Percentiles rank a stretch among this genome's conserved stretches.
These are phyloP conservation scores for Raffaelea deltoideospora DNA, from an alignment of 2,329 filamentous ascomycete species.

Conservation along the genomic window DNA sequence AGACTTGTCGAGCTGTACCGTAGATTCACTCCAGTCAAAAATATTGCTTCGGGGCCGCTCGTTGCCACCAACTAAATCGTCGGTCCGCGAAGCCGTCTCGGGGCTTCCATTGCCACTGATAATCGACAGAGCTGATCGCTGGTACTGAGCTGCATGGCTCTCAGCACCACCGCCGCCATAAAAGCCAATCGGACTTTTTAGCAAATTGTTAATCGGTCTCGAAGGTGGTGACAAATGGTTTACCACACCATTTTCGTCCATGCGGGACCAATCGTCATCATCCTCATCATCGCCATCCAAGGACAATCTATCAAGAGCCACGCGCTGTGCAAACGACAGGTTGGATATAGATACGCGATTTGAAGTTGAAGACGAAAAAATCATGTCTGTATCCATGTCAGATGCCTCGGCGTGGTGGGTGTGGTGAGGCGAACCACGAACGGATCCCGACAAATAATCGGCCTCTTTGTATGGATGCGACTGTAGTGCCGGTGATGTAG, in stretches of 20 bases:
- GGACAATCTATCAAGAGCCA: constrained; percentile 28
- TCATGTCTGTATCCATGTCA: too few relatives aligned
- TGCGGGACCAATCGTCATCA: constrained; percentile 47
- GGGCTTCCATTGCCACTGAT: constrained; percentile 31
- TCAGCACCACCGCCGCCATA: neutral
- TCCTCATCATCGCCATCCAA: constrained; percentile 49
- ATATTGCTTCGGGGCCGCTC: constrained; percentile 51
- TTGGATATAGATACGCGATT: too few relatives aligned
- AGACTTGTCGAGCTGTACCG: constrained; percentile 40
- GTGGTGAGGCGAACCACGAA: too few relatives aligned
- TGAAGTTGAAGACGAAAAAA: too few relatives aligned
- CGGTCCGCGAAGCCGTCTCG: constrained; percentile 14
- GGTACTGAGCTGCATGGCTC: constrained; percentile 31
- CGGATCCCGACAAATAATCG: too few relatives aligned
- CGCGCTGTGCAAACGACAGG: constrained; percentile 16
- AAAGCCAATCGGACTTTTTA: constrained; percentile 1
- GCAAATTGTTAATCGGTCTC: constrained; percentile 29
- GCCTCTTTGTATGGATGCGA: too few relatives aligned
- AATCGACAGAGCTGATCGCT: constrained; percentile 37
- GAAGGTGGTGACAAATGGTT: constrained; percentile 44
- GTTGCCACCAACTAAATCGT: constrained; percentile 6
- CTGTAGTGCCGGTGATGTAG: neutral
- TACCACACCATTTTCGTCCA: constrained; percentile 36
- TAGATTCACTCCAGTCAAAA: constrained; percentile 65
- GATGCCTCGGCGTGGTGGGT: too few relatives aligned